Conservation (phyloP, 225 moss, liverwort and hornwort species). For the Pseudisothecium myosuroides region DNA sequence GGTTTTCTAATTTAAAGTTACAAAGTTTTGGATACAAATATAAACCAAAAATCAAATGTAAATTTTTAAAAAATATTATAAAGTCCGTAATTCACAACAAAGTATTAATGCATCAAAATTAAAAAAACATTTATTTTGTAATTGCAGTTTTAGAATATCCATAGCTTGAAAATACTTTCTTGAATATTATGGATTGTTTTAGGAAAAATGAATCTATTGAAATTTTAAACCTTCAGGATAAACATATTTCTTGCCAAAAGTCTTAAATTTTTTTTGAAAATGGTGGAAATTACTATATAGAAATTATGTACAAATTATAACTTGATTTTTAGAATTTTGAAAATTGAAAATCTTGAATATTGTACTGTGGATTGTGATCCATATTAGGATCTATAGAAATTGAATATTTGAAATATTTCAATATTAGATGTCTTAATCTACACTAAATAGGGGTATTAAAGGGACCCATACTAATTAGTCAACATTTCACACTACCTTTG, state of each 20-base stretch:
- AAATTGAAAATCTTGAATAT: not conserved
- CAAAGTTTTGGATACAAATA: not conserved
- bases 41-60: not conserved
- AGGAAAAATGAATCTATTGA: not conserved
- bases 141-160: not conserved
- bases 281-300: accelerated
- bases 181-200: not conserved
- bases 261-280: accelerated
- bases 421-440: too few species aligned
- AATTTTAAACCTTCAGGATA: not conserved
- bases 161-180: not conserved
- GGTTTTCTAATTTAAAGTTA: not conserved
- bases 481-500: too few species aligned
- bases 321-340: not conserved
- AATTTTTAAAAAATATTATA: not conserved
- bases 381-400: not conserved
- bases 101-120: not conserved
- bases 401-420: too few species aligned
- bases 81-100: not conserved
- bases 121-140: not conserved
- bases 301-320: not conserved
- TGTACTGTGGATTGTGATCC: not conserved
- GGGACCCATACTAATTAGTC: too few species aligned
- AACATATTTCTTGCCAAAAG: not conserved
- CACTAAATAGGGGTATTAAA: too few species aligned